phyloP scores from a whole-genome alignment of 129 eudicot species.

The Silybum marianum region DNA sequence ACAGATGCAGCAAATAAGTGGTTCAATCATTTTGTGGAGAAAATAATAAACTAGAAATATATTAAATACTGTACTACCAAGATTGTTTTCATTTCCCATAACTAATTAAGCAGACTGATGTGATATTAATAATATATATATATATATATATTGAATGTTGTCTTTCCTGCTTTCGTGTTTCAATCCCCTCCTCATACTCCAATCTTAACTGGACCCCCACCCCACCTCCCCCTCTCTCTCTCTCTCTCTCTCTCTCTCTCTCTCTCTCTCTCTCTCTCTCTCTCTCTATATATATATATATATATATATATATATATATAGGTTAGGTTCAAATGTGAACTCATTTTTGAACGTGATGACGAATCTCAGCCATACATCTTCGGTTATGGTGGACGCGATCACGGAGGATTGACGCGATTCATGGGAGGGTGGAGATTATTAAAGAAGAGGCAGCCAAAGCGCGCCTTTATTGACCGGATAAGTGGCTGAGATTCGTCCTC shows the following conservation, averaged over 20 bases:
- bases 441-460: too few relatives aligned
- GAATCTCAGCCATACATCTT: too few relatives aligned
- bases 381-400: too few relatives aligned
- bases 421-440: too few relatives aligned
- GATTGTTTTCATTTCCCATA: constrained; percentile 43
- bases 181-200: constrained; percentile 40
- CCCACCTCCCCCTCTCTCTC: not conserved
- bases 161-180: constrained; percentile 38
- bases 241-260: not conserved
- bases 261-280: not conserved
- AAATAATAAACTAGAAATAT: constrained; percentile 7
- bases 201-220: constrained; percentile 22
- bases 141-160: constrained; percentile 40
- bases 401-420: too few relatives aligned
- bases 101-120: constrained; percentile 23
- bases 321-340: too few relatives aligned
- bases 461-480: too few relatives aligned
- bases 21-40: constrained; percentile 25
- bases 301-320: not conserved
- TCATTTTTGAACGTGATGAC: too few relatives aligned
- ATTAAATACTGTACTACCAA: not conserved
- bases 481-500: too few relatives aligned
- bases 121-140: constrained; percentile 18
- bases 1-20: constrained; percentile 10
- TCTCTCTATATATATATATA: not conserved